These are phyloP conservation scores for Apiotrichum laibachii DNA, from an alignment of 1,284 basidiomycete species.

Conservation along the genomic window DNA sequence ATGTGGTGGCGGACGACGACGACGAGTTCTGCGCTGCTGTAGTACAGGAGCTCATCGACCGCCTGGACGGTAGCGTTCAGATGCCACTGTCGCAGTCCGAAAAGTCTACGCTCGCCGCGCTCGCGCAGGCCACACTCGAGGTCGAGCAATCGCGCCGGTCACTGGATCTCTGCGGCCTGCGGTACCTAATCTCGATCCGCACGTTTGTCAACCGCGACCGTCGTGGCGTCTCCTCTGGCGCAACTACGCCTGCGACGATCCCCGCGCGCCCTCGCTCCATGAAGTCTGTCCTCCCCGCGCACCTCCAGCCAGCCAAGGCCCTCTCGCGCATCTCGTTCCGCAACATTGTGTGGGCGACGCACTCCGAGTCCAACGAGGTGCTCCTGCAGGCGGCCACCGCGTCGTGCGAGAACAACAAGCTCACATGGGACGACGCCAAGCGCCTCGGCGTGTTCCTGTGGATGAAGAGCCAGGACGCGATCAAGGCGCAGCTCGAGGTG, in stretches of 20 bases:
- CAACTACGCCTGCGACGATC: constrained; percentile 22
- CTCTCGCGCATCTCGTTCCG: constrained; percentile 59
- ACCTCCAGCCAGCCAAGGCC: background rate
- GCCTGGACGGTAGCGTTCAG: constrained; percentile 62
- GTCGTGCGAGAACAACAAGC: constrained; percentile 70
- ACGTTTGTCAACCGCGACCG: constrained; percentile 44
- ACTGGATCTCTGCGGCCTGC: constrained; percentile 81
- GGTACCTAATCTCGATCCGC: constrained; percentile 86
- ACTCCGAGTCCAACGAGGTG: constrained; percentile 86
- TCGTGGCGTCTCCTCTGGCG: constrained; percentile 22
- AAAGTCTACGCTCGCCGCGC: constrained; percentile 70
- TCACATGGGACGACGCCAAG: constrained; percentile 82
- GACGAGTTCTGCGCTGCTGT: constrained; percentile 63
- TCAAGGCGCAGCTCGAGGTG: constrained; percentile 82
- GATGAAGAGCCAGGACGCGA: constrained; percentile 69
- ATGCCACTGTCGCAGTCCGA: constrained; percentile 73
- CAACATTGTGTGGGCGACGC: constrained; percentile 92
- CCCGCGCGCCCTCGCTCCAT: constrained; percentile 86
- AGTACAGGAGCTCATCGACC: constrained; percentile 63
- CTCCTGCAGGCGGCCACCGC: constrained; percentile 67
- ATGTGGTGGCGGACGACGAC: constrained; percentile 52
- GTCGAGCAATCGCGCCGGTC: constrained; percentile 82
- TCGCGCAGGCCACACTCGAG: constrained; percentile 83
- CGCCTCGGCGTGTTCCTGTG: constrained; percentile 83
- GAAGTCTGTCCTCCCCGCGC: constrained; percentile 60